Conservation (phyloP, 495 filamentous ascomycete genomes). For the Chaetomidium leptoderma region DNA sequence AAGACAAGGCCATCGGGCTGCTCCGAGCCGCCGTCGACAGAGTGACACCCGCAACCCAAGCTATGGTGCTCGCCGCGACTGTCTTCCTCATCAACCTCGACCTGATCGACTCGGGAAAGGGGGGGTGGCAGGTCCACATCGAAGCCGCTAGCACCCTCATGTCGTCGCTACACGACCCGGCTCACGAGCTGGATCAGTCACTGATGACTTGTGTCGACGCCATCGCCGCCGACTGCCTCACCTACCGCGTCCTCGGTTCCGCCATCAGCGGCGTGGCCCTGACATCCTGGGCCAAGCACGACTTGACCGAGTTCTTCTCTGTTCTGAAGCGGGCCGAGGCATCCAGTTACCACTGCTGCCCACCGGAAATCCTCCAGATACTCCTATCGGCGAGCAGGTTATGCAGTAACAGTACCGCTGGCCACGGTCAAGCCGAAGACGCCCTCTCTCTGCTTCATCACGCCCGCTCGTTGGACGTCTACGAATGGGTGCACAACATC, state of each 20-base stretch:
- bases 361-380: constrained; percentile 37
- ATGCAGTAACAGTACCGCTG: constrained; percentile 17
- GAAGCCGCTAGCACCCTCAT: constrained; percentile 47
- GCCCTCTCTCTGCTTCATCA: constrained; percentile 31
- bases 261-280: constrained; percentile 24
- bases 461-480: constrained; percentile 31
- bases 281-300: constrained; percentile 8
- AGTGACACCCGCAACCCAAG: constrained; percentile 32
- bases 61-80: constrained; percentile 46
- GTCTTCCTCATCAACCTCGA: constrained; percentile 57
- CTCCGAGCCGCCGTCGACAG: constrained; percentile 36
- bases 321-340: constrained; percentile 42
- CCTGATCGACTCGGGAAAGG: constrained; percentile 53
- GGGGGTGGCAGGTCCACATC: constrained; percentile 53
- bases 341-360: constrained; percentile 46
- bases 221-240: constrained; percentile 45
- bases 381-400: constrained; percentile 35
- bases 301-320: constrained; percentile 29
- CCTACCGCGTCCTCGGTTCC: constrained; percentile 41
- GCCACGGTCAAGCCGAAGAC: not conserved
- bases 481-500: constrained; percentile 37
- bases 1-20: constrained; percentile 46
- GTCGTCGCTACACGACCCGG: constrained; percentile 23
- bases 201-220: constrained; percentile 37
- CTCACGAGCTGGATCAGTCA: constrained; percentile 26